Evolutionary conservation across 2,329 filamentous ascomycete genomes (phyloP), one percentile per base, ranked within the genome.

Genomic region (Xylariales sp.): DNA sequence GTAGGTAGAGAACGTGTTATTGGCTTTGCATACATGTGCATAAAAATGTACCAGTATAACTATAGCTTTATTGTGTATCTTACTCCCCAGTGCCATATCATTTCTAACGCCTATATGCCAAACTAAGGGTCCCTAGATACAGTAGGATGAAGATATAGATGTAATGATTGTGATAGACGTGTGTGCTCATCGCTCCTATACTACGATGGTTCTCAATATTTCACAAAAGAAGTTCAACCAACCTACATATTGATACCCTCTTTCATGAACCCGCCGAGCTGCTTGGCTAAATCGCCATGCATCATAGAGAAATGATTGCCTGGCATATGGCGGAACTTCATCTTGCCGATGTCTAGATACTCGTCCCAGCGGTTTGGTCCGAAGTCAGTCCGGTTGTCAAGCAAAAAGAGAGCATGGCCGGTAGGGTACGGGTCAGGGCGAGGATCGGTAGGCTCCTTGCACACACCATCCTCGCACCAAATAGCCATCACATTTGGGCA

Each of bases 271-370:
- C 64, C 64, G 9, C 76, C 77, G 3, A 79, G 70, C 41, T 75
- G 71, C 67, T 77, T 77, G 12, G 77, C 77, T 1, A 80, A 61
- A 3, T 83, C 77, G 69, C 88, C 89, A 78, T 90, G 88, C 89
- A 93, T 92, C 90, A 93, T 93, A 23, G 85, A 88, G 80, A 93
- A 93, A 80, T 93, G 90, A 75, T 93, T 91, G 2, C 90, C 91
- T 16, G 87, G 87, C 88, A 92, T 91, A 74, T 90, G 88, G 62
- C 84, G 85, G 71, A 86, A 90, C 56, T 83, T 82, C 80, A 92
- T 89, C 79, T 89, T 90, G 62, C 85, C 80, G 57, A 81, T 75
- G 60, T 89, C 87, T 46, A 92, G 80, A 49, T 89, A 89, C 78
- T 91, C 87, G 34, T 89, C 89, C 89, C 90, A 92, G 23, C 89